Evolutionary conservation across 75 land plant genomes (phyloP), one percentile per base, ranked within the genome.

Genomic region (Azolla pinnata): DNA sequence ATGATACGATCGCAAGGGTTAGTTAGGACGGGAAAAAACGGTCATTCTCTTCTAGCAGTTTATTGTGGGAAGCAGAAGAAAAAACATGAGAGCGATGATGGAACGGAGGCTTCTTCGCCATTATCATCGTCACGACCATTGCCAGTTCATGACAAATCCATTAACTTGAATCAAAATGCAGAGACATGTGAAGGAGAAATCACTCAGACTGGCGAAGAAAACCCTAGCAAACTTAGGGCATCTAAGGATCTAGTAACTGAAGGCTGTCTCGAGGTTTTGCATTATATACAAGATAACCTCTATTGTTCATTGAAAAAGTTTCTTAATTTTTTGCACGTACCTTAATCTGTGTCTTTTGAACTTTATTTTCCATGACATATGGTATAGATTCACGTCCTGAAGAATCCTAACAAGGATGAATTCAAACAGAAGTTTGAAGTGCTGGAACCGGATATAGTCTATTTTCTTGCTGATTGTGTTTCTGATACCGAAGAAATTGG

Each of bases 361-460:
- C 8, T 29, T 57, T 5, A 7, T 28, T 5, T 30, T 57, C 42
- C 62, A 4, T 17, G 54, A 18, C 30, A n/a, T 9, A 16, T 62
- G 55, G 19, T 78, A 56, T 79, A 90, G 96, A 82, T 90, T 61
- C 87, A 85, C 21, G 38, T 62, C 8, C 59, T 90, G 51, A 74
- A 61, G 20, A 65, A 57, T 58, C 96, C 96, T 0, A 65, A 70
- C 24, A 60, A 70, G 8, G 82, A 81, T 66, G 81, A 81, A 42
- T 68, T 85, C 31, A 63, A 69, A 27, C 65, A 61, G 24, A 66
- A 35, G 59, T 57, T 80, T 12, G 79, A 76, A 27, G 48, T 75
- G 19, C 51, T 62, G 14, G 70, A 75, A 29, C 96, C 96, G 2
- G 80, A 79, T 57, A 46, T 83, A 58, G 69, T 90, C 0, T 83